Percentiles rank a stretch among this genome's conserved stretches.
phyloP scores from a whole-genome alignment of 1,284 basidiomycete species.

The Ustilago nuda region DNA sequence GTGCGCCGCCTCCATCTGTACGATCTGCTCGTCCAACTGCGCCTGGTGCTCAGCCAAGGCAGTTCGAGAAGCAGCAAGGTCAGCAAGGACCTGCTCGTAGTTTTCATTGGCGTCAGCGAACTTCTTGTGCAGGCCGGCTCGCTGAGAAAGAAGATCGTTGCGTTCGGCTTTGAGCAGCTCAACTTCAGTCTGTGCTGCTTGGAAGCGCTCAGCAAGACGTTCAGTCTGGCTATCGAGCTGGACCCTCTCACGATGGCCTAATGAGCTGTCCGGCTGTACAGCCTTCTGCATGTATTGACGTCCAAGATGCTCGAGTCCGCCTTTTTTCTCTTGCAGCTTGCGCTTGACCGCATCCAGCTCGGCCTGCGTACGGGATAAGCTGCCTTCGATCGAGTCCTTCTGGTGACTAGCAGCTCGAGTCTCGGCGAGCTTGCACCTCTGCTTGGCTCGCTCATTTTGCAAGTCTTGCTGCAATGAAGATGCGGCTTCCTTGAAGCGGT shows the following conservation, averaged over 20 bases:
- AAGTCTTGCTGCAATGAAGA: slow-evolving; percentile 44
- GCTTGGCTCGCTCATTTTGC: slow-evolving; percentile 37
- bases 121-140: slow-evolving; percentile 42
- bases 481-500: slow-evolving; percentile 40
- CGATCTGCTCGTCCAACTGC: slow-evolving; percentile 60
- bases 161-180: slow-evolving; percentile 46
- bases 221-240: slow-evolving; percentile 30
- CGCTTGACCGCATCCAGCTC: slow-evolving; percentile 44
- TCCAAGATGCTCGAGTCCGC: slow-evolving; percentile 35
- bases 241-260: slow-evolving; percentile 14
- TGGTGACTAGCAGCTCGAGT: slow-evolving; percentile 29
- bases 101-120: slow-evolving; percentile 46
- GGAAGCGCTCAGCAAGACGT: slow-evolving; percentile 44
- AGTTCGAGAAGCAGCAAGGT: slow-evolving; percentile 33
- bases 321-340: slow-evolving; percentile 49
- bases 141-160: slow-evolving; percentile 40
- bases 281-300: slow-evolving; percentile 35
- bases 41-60: slow-evolving; percentile 50
- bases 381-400: slow-evolving; percentile 42
- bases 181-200: slow-evolving; percentile 40
- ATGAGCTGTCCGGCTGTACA: slow-evolving; percentile 12
- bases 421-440: slow-evolving; percentile 35
- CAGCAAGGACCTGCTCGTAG: slow-evolving; percentile 39
- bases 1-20: slow-evolving; percentile 52
- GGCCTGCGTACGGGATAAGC: slow-evolving; percentile 34